Conservation (phyloP, 495 filamentous ascomycete genomes). For the Aspergillus campestris region DNA sequence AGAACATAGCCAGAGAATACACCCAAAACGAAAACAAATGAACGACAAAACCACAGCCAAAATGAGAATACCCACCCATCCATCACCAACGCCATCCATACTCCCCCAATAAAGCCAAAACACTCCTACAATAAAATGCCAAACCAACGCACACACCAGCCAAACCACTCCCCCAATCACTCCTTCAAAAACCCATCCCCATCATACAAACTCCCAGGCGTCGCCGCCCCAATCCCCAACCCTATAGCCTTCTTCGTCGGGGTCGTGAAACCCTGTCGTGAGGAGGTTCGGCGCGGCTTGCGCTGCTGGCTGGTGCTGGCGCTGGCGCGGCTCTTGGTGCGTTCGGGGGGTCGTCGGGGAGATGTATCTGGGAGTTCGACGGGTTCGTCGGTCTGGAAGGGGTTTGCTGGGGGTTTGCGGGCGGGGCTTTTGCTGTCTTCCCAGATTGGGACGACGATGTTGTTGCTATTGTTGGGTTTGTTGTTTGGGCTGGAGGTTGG, state of each 20-base stretch:
- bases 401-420: conserved; percentile 2
- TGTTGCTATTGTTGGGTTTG: conserved; percentile 2
- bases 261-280: conserved; percentile 20
- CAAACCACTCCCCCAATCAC: conserved; percentile 8
- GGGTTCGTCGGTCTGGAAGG: conserved; percentile 8
- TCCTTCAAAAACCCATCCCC: conserved; percentile 42
- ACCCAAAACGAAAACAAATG: conserved; percentile 1
- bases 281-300: conserved; percentile 9
- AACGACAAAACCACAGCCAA: conserved; percentile 5
- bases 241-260: conserved; percentile 27
- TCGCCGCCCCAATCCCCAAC: conserved; percentile 25
- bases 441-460: conserved; percentile 31
- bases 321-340: conserved; percentile 1
- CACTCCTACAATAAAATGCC: neutral
- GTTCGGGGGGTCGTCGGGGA: conserved; percentile 5
- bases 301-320: conserved; percentile 9
- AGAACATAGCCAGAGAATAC: neutral
- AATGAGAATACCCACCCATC: neutral
- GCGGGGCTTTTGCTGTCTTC: conserved; percentile 17
- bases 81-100: too few relatives aligned
- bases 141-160: neutral
- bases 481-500: neutral
- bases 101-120: too few relatives aligned
- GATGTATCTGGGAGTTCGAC: conserved; percentile 9
- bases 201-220: conserved; percentile 42